Conservation (phyloP, 2,329 filamentous ascomycete species). For the Stagonosporopsis rhizophila region DNA sequence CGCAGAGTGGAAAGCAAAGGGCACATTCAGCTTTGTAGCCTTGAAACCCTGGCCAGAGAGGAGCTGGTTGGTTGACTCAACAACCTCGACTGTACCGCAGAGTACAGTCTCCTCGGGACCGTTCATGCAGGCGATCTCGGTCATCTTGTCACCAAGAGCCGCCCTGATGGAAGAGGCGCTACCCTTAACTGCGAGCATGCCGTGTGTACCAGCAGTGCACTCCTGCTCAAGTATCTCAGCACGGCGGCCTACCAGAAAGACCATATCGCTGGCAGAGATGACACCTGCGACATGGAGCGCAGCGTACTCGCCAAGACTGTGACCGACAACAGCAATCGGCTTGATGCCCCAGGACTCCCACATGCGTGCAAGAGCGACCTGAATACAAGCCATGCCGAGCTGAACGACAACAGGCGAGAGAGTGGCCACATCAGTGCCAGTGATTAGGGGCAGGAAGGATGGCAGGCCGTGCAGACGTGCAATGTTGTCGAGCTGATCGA, state of each 20-base stretch:
- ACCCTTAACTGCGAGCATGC: constrained; percentile 68
- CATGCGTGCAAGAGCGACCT: constrained; percentile 61
- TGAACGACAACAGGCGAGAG: constrained; percentile 61
- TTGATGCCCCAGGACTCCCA: constrained; percentile 63
- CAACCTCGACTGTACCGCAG: constrained; percentile 66
- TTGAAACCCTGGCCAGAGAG: constrained; percentile 64
- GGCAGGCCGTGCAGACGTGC: constrained; percentile 56
- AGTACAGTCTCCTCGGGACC: constrained; percentile 77
- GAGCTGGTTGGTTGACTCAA: constrained; percentile 60
- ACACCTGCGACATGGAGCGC: constrained; percentile 75
- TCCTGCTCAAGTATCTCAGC: constrained; percentile 69
- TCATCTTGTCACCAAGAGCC: constrained; percentile 58
- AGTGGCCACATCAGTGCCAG: constrained; percentile 57
- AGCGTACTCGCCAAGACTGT: constrained; percentile 76
- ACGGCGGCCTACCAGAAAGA: constrained; percentile 74
- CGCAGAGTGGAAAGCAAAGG: constrained; percentile 71
- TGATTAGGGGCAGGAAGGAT: constrained; percentile 58
- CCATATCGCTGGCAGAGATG: constrained; percentile 72
- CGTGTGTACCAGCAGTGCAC: constrained; percentile 71
- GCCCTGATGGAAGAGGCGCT: constrained; percentile 61
- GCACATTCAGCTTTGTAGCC: constrained; percentile 68
- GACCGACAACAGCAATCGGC: constrained; percentile 60
- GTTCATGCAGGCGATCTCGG: constrained; percentile 76
- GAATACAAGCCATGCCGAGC: constrained; percentile 61
- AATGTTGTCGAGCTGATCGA: constrained; percentile 58